Evolutionary conservation across 495 filamentous ascomycete genomes (phyloP).

Genomic region (Bryoglossum gracile): DNA sequence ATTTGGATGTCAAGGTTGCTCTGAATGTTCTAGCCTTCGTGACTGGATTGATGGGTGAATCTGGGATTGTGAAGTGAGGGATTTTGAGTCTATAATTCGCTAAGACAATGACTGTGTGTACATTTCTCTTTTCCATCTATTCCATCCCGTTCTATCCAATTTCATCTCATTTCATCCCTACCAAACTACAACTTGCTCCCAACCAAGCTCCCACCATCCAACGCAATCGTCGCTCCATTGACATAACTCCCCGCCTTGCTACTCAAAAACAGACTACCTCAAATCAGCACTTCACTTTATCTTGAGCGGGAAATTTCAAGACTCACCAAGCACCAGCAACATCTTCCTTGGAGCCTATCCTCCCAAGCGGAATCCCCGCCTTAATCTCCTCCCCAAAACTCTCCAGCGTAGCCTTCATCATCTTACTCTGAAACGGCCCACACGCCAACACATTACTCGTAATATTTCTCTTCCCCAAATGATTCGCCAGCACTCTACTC

Average conservation of each 20-base stretch:
- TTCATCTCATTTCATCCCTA: no score
- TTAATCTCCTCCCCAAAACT: constrained; percentile 55
- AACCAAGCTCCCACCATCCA: constrained; percentile 61
- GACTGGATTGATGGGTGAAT: no score
- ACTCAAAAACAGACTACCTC: constrained; percentile 65
- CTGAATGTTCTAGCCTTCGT: no score
- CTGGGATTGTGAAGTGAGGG: no score
- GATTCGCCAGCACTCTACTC: constrained; percentile 60
- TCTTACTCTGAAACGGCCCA: constrained; percentile 75
- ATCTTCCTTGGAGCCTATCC: constrained; percentile 65
- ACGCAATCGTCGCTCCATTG: constrained; percentile 66
- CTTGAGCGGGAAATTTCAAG: no score
- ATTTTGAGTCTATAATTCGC: no score
- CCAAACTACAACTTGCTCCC: constrained; percentile 49
- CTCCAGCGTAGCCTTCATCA: constrained; percentile 69
- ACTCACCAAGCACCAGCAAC: constrained; percentile 71
- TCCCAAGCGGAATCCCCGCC: constrained; percentile 55
- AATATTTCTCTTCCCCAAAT: constrained; percentile 62
- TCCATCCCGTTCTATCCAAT: no score
- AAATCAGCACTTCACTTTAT: no score
- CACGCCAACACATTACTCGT: constrained; percentile 72
- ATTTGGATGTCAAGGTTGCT: no score
- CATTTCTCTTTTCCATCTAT: no score
- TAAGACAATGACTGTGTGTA: no score
- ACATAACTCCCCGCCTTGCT: constrained; percentile 66